Evolutionary conservation across 345 rosid genomes (phyloP).

Genomic region (Angophora floribunda): DNA sequence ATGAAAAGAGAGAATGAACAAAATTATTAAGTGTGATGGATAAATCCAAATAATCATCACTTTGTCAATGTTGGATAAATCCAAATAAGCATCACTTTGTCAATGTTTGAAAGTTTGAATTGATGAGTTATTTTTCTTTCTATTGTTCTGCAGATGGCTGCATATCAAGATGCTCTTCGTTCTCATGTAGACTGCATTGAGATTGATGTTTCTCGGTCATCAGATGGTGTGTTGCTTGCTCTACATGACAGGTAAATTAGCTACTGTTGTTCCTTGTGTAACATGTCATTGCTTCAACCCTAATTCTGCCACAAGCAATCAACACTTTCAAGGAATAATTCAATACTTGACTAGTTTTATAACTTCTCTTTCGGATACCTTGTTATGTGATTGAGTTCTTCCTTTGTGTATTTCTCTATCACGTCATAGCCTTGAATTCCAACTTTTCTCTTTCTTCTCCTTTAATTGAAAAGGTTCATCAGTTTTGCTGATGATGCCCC

Average conservation of each 20-base stretch:
- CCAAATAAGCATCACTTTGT: not conserved
- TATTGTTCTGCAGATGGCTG: constrained; percentile 48
- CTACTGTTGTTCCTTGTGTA: not conserved
- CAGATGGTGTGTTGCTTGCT: constrained; percentile 83
- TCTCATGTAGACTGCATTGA: constrained; percentile 88
- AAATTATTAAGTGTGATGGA: not conserved
- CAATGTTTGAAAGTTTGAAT: not conserved
- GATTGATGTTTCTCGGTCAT: constrained; percentile 90
- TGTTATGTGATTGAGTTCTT: not conserved
- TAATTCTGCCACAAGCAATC: not conserved
- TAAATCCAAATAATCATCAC: not conserved
- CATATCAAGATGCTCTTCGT: constrained; percentile 56
- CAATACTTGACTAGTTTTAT: not conserved
- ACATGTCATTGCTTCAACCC: not conserved
- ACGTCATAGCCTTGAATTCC: not conserved
- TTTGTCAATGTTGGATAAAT: not conserved
- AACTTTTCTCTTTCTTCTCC: not conserved
- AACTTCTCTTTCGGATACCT: not conserved
- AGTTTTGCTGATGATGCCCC: not conserved
- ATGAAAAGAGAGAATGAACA: not conserved
- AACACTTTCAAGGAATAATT: not conserved
- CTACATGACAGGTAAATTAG: constrained; percentile 73
- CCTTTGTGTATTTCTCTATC: not conserved
- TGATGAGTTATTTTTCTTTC: constrained; percentile 1
- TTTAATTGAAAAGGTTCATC: not conserved